phyloP scores from a whole-genome alignment of 1,284 basidiomycete genomes.

The Ustilago curta region DNA sequence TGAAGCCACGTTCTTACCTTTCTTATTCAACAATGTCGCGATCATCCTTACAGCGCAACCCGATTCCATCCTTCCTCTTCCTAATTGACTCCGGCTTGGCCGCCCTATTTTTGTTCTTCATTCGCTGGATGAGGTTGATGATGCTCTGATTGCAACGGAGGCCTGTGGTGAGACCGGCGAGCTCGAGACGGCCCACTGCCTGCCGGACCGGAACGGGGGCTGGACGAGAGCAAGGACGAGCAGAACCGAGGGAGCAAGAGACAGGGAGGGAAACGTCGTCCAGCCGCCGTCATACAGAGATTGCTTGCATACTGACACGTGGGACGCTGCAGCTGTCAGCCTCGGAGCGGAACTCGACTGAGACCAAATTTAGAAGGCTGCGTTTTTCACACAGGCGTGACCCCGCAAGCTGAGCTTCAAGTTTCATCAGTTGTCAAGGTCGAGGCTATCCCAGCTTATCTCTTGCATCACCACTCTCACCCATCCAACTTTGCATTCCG shows the following conservation, averaged over 20 bases:
- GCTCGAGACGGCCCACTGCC: too few relatives aligned
- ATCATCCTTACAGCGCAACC: neutral
- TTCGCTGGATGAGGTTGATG: too few relatives aligned
- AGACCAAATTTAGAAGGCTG: neutral
- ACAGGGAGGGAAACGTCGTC: too few relatives aligned
- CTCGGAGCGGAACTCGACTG: too few relatives aligned
- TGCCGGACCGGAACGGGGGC: too few relatives aligned
- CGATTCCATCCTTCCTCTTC: neutral
- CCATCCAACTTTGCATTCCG: neutral
- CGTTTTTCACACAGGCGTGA: neutral
- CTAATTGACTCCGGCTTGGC: too few relatives aligned
- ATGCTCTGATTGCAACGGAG: too few relatives aligned
- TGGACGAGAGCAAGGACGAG: too few relatives aligned
- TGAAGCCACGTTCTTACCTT: neutral
- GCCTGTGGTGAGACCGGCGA: too few relatives aligned
- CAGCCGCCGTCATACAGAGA: neutral
- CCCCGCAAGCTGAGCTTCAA: neutral
- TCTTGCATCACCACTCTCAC: neutral
- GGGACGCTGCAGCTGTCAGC: too few relatives aligned
- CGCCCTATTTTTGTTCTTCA: too few relatives aligned
- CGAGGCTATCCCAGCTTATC: slow-evolving; percentile 9
- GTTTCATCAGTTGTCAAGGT: neutral
- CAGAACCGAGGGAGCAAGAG: too few relatives aligned
- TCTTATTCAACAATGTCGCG: neutral
- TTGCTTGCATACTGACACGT: neutral